These are phyloP conservation scores for Phytophthora colocasiae DNA, from an alignment of 352 stramenopile genomes.

Conservation along the genomic window DNA sequence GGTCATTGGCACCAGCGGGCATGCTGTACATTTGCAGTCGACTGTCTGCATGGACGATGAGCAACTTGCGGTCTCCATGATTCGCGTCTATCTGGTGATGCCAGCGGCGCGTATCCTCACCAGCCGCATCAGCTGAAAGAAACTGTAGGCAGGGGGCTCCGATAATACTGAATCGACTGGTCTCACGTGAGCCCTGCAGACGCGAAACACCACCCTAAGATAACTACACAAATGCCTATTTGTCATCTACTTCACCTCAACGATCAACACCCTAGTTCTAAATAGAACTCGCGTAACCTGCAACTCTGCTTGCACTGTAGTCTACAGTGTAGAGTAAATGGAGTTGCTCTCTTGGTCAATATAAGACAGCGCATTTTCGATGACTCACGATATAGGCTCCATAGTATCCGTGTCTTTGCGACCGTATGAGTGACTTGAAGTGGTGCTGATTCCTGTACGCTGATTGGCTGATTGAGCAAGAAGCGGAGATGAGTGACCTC, in stretches of 20 bases:
- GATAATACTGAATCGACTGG: not conserved
- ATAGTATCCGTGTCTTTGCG: constrained; percentile 9
- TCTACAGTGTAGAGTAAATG: no score
- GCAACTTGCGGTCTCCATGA: not conserved
- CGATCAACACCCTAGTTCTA: not conserved
- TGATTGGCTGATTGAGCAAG: constrained; percentile 8
- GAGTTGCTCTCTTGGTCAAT: not conserved
- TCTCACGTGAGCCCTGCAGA: no score
- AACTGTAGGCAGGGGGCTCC: not conserved
- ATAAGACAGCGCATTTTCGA: constrained; percentile 20
- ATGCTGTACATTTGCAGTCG: not conserved
- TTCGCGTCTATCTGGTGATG: constrained; percentile 5
- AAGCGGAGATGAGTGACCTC: constrained; percentile 10
- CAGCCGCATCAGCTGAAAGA: not conserved
- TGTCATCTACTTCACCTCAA: not conserved
- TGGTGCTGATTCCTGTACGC: not conserved
- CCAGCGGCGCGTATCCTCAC: not conserved
- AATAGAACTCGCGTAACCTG: no score
- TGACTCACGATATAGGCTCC: constrained; percentile 11
- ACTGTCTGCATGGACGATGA: not conserved
- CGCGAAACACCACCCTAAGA: not conserved
- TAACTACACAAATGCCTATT: no score
- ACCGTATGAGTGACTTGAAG: constrained; percentile 35
- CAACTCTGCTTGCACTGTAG: no score
- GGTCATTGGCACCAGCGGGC: constrained; percentile 5